Conservation (phyloP, 495 filamentous ascomycete genomes). For the Venustampulla echinocandica region DNA sequence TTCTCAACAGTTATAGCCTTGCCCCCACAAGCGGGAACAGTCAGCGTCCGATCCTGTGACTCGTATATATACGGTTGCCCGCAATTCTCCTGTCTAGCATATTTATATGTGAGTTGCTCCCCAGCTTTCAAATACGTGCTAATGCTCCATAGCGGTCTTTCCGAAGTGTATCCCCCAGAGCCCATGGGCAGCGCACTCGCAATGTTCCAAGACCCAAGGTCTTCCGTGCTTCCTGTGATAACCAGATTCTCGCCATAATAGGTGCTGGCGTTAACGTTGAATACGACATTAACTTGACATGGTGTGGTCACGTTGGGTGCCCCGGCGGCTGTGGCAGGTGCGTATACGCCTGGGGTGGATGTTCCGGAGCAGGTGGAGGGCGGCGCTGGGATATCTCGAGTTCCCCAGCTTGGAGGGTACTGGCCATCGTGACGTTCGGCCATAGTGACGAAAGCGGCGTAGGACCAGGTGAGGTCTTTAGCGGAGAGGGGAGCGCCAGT, state of each 20-base stretch:
- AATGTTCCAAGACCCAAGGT: constrained; percentile 25
- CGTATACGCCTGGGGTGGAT: constrained; percentile 36
- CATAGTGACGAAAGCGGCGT: constrained; percentile 38
- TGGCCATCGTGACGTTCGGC: constrained; percentile 20
- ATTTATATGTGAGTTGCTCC: constrained; percentile 27
- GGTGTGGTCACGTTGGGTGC: constrained; percentile 28
- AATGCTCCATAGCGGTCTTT: constrained; percentile 28
- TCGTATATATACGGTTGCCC: constrained; percentile 31
- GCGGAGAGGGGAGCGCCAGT: constrained; percentile 42
- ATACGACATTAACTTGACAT: constrained; percentile 31
- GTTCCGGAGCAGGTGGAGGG: constrained; percentile 19
- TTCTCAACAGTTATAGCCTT: constrained; percentile 25
- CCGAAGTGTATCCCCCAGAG: constrained; percentile 20
- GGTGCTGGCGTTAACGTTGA: constrained; percentile 35
- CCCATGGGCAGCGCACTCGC: constrained; percentile 18
- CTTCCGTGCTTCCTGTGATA: constrained; percentile 29
- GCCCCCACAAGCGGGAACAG: constrained; percentile 27
- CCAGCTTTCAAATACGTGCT: constrained; percentile 24
- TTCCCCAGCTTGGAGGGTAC: constrained; percentile 25
- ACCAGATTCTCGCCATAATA: constrained; percentile 44
- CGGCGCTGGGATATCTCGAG: constrained; percentile 12
- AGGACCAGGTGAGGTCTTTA: constrained; percentile 44
- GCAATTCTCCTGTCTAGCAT: constrained; percentile 33
- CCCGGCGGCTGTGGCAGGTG: constrained; percentile 30
- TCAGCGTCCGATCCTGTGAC: constrained; percentile 26